Base-by-base conservation (phyloP, 1,284 basidiomycete species). In the Sporisorium exsertum region DNA sequence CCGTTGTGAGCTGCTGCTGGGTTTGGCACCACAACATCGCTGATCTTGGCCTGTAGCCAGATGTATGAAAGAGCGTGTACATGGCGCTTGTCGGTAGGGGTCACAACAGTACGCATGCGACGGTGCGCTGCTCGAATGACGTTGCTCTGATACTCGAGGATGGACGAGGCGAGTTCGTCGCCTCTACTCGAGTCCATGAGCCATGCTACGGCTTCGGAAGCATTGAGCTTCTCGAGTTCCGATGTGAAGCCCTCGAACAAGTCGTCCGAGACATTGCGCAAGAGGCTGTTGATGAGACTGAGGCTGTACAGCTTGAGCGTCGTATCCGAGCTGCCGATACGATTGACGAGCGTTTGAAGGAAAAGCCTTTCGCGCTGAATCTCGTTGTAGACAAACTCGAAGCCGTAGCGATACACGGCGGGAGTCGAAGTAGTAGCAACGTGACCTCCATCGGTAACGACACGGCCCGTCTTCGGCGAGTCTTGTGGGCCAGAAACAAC, bases 121-220 rank as follows among this genome's bases (percentile, higher is more conserved):
- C 91, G 90, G 80, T 93, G 92, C 2, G 92, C 91, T 18, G 95
- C 90, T 29, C 92, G 90, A 59, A 94, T 89, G 79, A 94, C 91
- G 85, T 94, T 94, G 45, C 92, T 91, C 88, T 97, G 95, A 86
- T 96, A 97, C 80, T 95, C 93, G 63, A 96, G 89, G 58, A 97
- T 93, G 70, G 91, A 92, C 0, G 92, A 93, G 4, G 91, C 91
- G 51, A 94, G 87, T 83, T 95, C 94, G 77, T 95, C 94, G 47
- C 92, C 91, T 26, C 92, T 92, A 81, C 93, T 93, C 18, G 92
- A 89, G 16, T 93, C 92, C 91, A 97, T 95, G 46, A 72, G 29
- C 46, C 63, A 70, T 6, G 79, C 72, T 13, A 82, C 81, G 10
- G 93, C 92, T 82, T 92, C 93, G 60, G 93, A 89, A 13, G 94